A percentile compares a stretch with the other conserved stretches of the same genome.
phyloP scores from a whole-genome alignment of 148 eudicot genomes.

The Rhododendron vialii region DNA sequence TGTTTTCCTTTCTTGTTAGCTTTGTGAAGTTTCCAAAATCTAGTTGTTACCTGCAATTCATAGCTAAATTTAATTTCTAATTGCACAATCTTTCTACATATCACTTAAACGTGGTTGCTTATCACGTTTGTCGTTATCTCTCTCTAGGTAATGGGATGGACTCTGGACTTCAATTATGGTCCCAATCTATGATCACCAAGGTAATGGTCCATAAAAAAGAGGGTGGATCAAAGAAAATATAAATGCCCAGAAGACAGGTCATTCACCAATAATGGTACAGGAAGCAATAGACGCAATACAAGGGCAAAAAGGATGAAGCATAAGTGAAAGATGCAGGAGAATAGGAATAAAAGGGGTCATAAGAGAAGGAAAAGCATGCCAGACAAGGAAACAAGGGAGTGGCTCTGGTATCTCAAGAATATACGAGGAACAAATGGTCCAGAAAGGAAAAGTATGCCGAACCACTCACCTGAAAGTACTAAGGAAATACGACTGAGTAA shows the following conservation, averaged over 20 bases:
- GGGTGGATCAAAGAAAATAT: background rate
- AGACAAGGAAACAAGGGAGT: background rate
- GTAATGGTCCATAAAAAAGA: background rate
- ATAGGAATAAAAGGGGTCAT: background rate
- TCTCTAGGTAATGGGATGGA: slow-evolving; percentile 67
- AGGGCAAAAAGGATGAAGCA: background rate
- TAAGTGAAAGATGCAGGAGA: background rate
- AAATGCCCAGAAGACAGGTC: background rate
- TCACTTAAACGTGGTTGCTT: background rate
- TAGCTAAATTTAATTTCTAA: background rate
- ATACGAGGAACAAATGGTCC: background rate
- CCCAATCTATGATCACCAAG: background rate
- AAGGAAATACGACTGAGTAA: background rate
- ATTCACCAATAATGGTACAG: background rate
- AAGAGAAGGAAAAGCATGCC: background rate
- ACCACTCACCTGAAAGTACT: background rate
- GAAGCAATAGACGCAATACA: background rate
- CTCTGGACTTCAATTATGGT: slow-evolving; percentile 22
- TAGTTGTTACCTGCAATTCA: background rate
- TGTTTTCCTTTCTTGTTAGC: background rate
- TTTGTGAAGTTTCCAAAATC: background rate
- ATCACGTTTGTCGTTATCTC: background rate
- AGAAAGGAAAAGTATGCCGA: background rate
- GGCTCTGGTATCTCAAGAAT: background rate
- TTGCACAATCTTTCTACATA: background rate